A percentile compares a stretch with the other conserved stretches of the same genome.
phyloP scores from a whole-genome alignment of 352 stramenopile genomes.

The Pythium aristosporum region DNA sequence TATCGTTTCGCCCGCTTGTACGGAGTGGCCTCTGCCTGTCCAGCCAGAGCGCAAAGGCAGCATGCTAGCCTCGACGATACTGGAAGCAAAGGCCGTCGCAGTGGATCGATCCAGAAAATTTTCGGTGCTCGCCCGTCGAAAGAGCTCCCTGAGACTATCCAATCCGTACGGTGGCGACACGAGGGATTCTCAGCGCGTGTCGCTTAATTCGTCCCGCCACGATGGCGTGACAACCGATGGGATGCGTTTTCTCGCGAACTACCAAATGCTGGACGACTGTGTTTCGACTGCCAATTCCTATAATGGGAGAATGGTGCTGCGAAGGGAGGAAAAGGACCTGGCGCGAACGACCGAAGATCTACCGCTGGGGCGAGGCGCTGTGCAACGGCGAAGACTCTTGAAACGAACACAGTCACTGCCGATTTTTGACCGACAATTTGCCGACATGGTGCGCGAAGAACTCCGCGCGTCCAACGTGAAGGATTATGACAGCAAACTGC shows the following conservation, averaged over 20 bases:
- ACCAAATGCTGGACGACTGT: slow-evolving; percentile 24
- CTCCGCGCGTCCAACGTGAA: slow-evolving; percentile 61
- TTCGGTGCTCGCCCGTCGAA: slow-evolving; percentile 6
- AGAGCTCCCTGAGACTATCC: neutral
- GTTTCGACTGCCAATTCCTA: no score
- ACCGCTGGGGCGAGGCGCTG: neutral
- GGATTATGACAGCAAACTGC: slow-evolving; percentile 54
- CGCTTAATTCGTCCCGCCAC: slow-evolving; percentile 21
- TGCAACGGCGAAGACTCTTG: slow-evolving; percentile 39
- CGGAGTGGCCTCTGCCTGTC: neutral
- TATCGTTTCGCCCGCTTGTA: slow-evolving; percentile 20
- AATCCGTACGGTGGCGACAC: neutral
- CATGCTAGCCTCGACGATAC: slow-evolving; percentile 7
- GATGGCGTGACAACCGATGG: slow-evolving; percentile 46
- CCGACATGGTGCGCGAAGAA: slow-evolving; percentile 50
- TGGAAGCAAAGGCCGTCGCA: slow-evolving; percentile 3
- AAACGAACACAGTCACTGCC: slow-evolving; percentile 66
- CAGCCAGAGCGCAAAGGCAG: slow-evolving; percentile 15
- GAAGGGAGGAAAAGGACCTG: neutral
- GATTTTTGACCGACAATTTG: slow-evolving; percentile 62
- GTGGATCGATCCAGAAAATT: slow-evolving; percentile 12
- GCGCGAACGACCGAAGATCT: slow-evolving; percentile 1
- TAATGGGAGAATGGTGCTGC: neutral
- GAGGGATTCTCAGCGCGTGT: slow-evolving; percentile 21
- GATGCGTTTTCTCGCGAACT: slow-evolving; percentile 62